These are phyloP conservation scores for Diaporthe ampelina DNA, from an alignment of 2,329 filamentous ascomycete genomes.

Conservation along the genomic window DNA sequence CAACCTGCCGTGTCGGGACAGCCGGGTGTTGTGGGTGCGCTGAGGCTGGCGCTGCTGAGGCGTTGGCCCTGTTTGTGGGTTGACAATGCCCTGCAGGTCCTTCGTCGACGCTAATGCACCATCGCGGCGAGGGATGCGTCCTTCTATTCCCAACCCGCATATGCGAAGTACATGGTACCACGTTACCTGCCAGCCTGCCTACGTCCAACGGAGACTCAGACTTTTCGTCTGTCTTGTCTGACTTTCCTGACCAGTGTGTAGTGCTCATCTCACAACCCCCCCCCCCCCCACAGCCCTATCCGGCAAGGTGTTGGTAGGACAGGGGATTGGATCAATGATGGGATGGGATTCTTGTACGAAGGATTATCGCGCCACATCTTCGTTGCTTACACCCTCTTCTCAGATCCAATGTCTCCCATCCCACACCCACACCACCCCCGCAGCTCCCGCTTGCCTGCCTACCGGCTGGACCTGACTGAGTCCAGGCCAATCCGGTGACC, in stretches of 20 bases:
- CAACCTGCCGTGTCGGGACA: constrained; percentile 1
- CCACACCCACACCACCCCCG: neutral
- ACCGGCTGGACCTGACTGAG: neutral
- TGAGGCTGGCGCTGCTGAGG: too few species aligned
- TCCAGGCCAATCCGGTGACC: constrained; percentile 25
- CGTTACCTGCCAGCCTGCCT: neutral
- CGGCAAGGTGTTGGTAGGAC: neutral
- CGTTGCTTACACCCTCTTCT: neutral
- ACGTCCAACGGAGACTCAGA: neutral
- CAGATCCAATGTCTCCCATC: neutral
- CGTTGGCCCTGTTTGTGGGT: neutral
- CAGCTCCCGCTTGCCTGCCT: neutral
- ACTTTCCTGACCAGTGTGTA: neutral
- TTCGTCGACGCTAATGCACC: constrained; percentile 26
- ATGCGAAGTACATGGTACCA: neutral
- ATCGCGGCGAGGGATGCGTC: neutral
- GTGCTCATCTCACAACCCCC: constrained; percentile 15
- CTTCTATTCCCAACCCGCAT: constrained; percentile 24
- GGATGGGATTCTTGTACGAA: neutral
- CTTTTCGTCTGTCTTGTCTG: constrained; percentile 1
- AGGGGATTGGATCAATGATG: too few species aligned
- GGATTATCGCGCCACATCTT: constrained; percentile 27
- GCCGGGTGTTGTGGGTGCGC: neutral
- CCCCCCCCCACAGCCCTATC: neutral
- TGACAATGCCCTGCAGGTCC: constrained; percentile 3